These are phyloP conservation scores for Botryotinia globosa DNA, from an alignment of 2,329 filamentous ascomycete species.

Conservation along the genomic window DNA sequence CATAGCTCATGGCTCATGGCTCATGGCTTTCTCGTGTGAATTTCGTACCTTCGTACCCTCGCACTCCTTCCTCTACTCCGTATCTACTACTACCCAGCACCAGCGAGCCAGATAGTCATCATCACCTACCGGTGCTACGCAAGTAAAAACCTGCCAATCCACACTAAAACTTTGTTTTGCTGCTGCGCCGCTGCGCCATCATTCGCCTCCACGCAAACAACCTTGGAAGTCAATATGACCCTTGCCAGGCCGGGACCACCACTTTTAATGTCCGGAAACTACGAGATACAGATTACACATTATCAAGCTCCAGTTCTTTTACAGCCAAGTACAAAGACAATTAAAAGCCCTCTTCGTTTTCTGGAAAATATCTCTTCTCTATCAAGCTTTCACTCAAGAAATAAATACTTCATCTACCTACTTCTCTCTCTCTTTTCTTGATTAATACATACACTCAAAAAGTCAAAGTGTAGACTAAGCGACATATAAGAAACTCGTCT, in stretches of 20 bases:
- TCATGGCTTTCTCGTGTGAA: background rate
- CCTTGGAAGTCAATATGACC: background rate
- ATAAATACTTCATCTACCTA: background rate
- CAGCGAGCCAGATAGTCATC: too few species aligned
- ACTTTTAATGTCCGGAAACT: conserved; percentile 16
- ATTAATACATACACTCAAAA: background rate
- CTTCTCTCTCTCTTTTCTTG: background rate
- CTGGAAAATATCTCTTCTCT: background rate
- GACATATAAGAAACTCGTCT: background rate
- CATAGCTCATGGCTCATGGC: background rate
- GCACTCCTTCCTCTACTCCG: background rate
- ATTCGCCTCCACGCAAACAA: conserved; percentile 17
- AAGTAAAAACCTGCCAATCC: background rate
- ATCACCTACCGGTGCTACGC: background rate
- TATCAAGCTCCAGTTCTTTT: conserved; percentile 12
- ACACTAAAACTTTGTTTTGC: background rate
- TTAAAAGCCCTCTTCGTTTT: background rate
- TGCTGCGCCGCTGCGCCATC: conserved; percentile 6
- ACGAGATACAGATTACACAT: background rate
- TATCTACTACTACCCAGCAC: too few species aligned
- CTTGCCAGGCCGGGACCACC: background rate
- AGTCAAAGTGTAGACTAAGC: background rate
- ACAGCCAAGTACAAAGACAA: conserved; percentile 16
- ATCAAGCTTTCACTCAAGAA: background rate
- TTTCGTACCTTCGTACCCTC: background rate